Evolutionary conservation across 2,329 filamentous ascomycete genomes (phyloP).

Genomic region (Talaromyces sp.): DNA sequence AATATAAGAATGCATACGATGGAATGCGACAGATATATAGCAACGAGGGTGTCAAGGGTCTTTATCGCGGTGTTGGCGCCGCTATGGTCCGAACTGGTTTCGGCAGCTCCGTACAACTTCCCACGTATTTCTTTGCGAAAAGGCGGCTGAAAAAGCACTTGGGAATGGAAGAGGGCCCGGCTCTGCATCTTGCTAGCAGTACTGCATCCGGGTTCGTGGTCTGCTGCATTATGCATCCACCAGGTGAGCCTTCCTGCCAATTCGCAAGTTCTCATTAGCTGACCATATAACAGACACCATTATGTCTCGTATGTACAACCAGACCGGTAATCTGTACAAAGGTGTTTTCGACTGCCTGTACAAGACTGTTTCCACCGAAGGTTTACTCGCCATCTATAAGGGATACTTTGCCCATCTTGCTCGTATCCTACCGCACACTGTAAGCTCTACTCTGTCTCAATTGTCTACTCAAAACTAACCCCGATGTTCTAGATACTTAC

Average conservation of each 20-base stretch:
- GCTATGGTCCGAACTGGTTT: slow-evolving; percentile 96
- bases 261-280: slow-evolving; percentile 5
- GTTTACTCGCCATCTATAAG: slow-evolving; percentile 91
- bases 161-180: slow-evolving; percentile 85
- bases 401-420: slow-evolving; percentile 94
- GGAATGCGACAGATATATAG: slow-evolving; percentile 76
- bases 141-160: slow-evolving; percentile 75
- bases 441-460: slow-evolving; percentile 33
- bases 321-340: slow-evolving; percentile 94
- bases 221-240: slow-evolving; percentile 96
- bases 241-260: slow-evolving; percentile 55
- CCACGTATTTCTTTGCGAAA: slow-evolving; percentile 98
- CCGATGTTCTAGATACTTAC: slow-evolving; percentile 66
- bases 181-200: slow-evolving; percentile 83
- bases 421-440: slow-evolving; percentile 88
- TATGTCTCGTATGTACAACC: slow-evolving; percentile 99
- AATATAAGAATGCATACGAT: slow-evolving; percentile 80
- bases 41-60: slow-evolving; percentile 70
- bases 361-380: slow-evolving; percentile 89
- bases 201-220: slow-evolving; percentile 91
- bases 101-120: slow-evolving; percentile 90
- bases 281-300: slow-evolving; percentile 66
- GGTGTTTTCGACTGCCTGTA: slow-evolving; percentile 87
- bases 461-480: not conserved
- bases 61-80: slow-evolving; percentile 87